phyloP scores from a whole-genome alignment of 495 filamentous ascomycete genomes.

The Neurospora sp. region DNA sequence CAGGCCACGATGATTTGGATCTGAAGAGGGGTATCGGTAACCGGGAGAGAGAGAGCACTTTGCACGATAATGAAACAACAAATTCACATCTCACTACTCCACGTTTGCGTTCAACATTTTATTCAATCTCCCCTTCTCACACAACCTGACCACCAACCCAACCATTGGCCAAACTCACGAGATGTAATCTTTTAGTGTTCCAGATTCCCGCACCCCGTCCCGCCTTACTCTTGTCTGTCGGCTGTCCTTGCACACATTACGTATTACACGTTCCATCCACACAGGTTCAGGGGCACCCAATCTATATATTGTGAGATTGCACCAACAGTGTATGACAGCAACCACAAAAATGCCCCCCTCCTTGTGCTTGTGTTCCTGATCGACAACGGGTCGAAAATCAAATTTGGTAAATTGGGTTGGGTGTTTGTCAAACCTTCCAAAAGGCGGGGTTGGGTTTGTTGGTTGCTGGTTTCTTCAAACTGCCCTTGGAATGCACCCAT shows the following conservation, averaged over 20 bases:
- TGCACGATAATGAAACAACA: not conserved
- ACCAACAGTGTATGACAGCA: not conserved
- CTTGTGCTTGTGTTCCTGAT: not conserved
- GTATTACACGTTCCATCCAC: not conserved
- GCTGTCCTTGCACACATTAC: not conserved
- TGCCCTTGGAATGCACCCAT: not conserved
- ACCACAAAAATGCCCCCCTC: not conserved
- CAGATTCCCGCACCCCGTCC: not conserved
- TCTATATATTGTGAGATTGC: not conserved
- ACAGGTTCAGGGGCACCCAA: not conserved
- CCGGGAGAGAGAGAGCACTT: not conserved
- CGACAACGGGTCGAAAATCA: not conserved
- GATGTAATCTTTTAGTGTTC: not conserved
- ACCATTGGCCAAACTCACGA: not conserved
- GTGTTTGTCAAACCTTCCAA: not conserved
- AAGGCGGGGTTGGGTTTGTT: not conserved
- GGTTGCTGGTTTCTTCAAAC: not conserved
- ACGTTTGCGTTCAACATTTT: not conserved
- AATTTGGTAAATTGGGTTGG: not conserved
- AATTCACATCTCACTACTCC: not conserved
- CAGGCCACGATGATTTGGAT: not conserved
- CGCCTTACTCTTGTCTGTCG: not conserved
- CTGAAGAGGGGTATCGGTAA: not conserved
- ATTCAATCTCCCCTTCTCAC: not conserved
- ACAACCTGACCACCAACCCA: not conserved